These are phyloP conservation scores for Saposhnikovia divaricata DNA, from an alignment of 129 eudicot genomes.

Conservation along the genomic window DNA sequence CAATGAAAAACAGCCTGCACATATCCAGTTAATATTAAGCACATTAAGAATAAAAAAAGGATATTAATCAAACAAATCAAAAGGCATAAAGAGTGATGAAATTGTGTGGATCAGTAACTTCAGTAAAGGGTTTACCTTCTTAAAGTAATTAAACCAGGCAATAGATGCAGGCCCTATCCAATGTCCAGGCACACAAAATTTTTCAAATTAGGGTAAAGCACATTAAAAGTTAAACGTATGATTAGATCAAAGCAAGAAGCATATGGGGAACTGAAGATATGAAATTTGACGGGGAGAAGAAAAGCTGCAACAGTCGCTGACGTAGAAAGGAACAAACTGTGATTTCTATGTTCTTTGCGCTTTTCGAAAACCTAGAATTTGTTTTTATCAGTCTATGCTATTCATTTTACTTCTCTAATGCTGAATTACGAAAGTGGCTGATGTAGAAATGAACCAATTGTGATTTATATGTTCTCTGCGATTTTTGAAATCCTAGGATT, in stretches of 20 bases:
- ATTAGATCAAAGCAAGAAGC: background rate
- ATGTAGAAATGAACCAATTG: too few relatives aligned
- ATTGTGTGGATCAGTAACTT: background rate
- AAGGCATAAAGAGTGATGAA: conserved; percentile 9
- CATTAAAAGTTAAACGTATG: background rate
- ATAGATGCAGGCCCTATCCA: conserved; percentile 54
- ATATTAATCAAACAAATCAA: background rate
- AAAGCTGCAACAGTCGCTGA: background rate
- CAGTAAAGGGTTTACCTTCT: conserved; percentile 33
- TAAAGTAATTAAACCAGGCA: conserved; percentile 51
- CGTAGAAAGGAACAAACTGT: background rate
- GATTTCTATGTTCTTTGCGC: background rate
- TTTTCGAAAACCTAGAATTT: background rate
- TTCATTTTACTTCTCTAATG: too few relatives aligned
- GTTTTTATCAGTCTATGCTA: too few relatives aligned
- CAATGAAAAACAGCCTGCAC: conserved; percentile 51
- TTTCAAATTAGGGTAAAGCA: background rate
- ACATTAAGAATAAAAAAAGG: background rate
- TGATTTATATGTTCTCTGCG: too few relatives aligned
- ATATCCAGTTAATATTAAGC: background rate
- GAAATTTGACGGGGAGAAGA: background rate
- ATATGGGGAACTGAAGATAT: background rate
- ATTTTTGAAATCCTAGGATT: too few relatives aligned
- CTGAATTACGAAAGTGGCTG: too few relatives aligned
- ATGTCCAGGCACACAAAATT: conserved; percentile 4